These are phyloP conservation scores for Jacaranda copaia DNA, from an alignment of 257 asterid genomes.

Conservation along the genomic window DNA sequence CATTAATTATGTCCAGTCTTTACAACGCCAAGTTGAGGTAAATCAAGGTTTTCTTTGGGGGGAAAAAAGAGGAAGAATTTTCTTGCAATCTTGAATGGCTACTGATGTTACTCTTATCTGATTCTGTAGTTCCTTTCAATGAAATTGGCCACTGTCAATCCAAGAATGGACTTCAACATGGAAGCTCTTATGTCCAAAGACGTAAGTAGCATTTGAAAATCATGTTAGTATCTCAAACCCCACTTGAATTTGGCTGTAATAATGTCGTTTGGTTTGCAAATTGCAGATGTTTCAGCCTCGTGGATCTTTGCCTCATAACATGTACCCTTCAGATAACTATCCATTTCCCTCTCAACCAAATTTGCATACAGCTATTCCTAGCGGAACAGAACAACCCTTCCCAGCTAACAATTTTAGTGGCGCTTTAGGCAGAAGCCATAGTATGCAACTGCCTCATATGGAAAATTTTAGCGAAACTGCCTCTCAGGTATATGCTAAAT, in stretches of 20 bases:
- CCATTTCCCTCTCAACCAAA: constrained; percentile 56
- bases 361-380: constrained; percentile 37
- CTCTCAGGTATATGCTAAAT: constrained; percentile 59
- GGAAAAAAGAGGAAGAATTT: background rate
- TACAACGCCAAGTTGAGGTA: constrained; percentile 93
- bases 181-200: constrained; percentile 78
- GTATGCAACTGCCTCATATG: constrained; percentile 47
- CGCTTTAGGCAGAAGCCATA: constrained; percentile 44
- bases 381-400: constrained; percentile 47
- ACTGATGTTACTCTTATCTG: constrained; percentile 10
- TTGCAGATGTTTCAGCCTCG: constrained; percentile 63
- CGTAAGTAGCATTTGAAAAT: constrained; percentile 48
- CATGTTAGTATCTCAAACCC: background rate
- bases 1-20: constrained; percentile 85
- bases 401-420: constrained; percentile 47
- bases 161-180: constrained; percentile 73
- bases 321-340: constrained; percentile 52
- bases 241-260: constrained; percentile 24
- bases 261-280: background rate
- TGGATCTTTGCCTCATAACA: constrained; percentile 53
- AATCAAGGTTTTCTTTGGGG: constrained; percentile 21
- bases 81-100: background rate
- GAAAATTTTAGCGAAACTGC: constrained; percentile 53
- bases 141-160: constrained; percentile 83
- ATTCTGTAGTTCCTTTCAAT: constrained; percentile 83